Percentiles rank a stretch among this genome's conserved stretches.
phyloP scores from a whole-genome alignment of 768 basidiomycete genomes.

The Tricholoma saponaceum region DNA sequence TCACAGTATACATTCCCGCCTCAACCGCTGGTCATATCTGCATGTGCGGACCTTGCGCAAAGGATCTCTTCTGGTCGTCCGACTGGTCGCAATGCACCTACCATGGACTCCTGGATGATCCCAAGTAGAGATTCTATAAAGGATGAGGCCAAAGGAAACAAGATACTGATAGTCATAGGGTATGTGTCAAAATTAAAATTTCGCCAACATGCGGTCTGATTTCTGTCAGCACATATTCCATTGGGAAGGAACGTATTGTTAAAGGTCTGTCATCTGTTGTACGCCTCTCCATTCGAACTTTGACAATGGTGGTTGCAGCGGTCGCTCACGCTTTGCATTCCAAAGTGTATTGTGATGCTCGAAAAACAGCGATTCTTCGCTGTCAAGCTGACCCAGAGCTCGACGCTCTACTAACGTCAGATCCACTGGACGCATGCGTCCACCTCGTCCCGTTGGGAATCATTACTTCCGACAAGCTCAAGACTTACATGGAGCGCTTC shows the following conservation, averaged over 20 bases:
- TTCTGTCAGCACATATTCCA: slow-evolving; percentile 78
- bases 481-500: slow-evolving; percentile 71
- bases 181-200: slow-evolving; percentile 26
- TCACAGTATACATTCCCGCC: slow-evolving; percentile 88
- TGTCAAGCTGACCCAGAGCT: slow-evolving; percentile 86
- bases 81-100: slow-evolving; percentile 24
- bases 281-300: neutral
- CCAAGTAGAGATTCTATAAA: slow-evolving; percentile 12
- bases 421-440: slow-evolving; percentile 75
- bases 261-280: slow-evolving; percentile 55
- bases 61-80: slow-evolving; percentile 44
- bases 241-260: slow-evolving; percentile 96
- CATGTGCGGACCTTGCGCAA: slow-evolving; percentile 81
- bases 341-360: slow-evolving; percentile 85
- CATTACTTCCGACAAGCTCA: slow-evolving; percentile 74
- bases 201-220: neutral
- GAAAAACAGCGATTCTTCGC: slow-evolving; percentile 77
- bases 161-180: slow-evolving; percentile 69
- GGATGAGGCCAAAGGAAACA: slow-evolving; percentile 35
- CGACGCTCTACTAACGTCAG: slow-evolving; percentile 66
- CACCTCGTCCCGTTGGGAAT: slow-evolving; percentile 80
- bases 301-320: slow-evolving; percentile 38
- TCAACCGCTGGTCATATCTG: slow-evolving; percentile 89
- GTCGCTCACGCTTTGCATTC: slow-evolving; percentile 78
- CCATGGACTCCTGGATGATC: slow-evolving; percentile 51